These are phyloP conservation scores for Boletellus ananas DNA, from an alignment of 768 basidiomycete species.

Conservation along the genomic window DNA sequence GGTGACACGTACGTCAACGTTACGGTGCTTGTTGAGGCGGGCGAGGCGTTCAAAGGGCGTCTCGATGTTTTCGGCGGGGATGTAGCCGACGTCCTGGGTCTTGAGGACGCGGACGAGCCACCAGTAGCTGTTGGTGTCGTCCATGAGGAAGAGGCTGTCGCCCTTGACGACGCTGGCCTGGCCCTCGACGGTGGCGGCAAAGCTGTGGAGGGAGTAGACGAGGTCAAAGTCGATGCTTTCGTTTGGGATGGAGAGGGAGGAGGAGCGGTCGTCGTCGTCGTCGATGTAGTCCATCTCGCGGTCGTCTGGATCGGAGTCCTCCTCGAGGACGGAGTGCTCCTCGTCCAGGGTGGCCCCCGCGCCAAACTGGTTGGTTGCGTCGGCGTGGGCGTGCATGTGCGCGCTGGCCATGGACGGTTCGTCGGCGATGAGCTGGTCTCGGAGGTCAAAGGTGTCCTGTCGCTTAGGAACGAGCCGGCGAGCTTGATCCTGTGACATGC, in stretches of 20 bases:
- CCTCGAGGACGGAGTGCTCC: constrained; percentile 79
- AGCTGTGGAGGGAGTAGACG: constrained; percentile 92
- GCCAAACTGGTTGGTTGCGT: constrained; percentile 38
- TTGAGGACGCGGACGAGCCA: constrained; percentile 99
- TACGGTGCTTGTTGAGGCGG: constrained; percentile 92
- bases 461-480: constrained; percentile 27
- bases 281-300: constrained; percentile 62
- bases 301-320: constrained; percentile 75
- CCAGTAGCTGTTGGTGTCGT: constrained; percentile 99
- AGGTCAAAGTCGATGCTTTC: constrained; percentile 92
- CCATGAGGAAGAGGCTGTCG: constrained; percentile 93
- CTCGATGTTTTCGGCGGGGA: constrained; percentile 98
- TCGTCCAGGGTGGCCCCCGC: constrained; percentile 56
- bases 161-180: constrained; percentile 99
- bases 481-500: constrained; percentile 30
- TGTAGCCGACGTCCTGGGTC: constrained; percentile 98
- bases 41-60: constrained; percentile 97
- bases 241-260: constrained; percentile 82
- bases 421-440: constrained; percentile 55
- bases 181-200: constrained; percentile 96
- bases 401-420: constrained; percentile 47
- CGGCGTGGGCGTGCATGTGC: constrained; percentile 45
- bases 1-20: constrained; percentile 76
- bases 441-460: constrained; percentile 70
- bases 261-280: constrained; percentile 76